Conservation (phyloP, 768 basidiomycete genomes). For the Dioszegia hungarica region DNA sequence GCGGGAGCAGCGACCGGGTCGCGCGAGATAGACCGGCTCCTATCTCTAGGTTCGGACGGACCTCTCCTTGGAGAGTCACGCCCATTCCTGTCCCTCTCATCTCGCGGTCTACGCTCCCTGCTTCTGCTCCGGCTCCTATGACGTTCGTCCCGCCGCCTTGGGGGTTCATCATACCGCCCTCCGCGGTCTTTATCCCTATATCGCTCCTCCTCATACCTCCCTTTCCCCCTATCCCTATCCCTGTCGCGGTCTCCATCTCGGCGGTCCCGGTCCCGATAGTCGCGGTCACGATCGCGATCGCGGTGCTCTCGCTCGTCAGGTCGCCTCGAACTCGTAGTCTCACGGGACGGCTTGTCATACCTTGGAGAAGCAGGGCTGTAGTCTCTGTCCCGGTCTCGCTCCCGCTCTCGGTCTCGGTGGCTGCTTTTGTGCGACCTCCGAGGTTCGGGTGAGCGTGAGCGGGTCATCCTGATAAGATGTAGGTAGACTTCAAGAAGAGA, state of each 20-base stretch:
- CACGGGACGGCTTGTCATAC: slow-evolving; percentile 8
- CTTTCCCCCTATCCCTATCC: slow-evolving; percentile 9
- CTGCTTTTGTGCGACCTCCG: slow-evolving; percentile 3
- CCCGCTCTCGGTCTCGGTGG: neutral
- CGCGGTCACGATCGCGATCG: slow-evolving; percentile 6
- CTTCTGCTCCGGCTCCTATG: slow-evolving; percentile 10
- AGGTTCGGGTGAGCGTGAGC: slow-evolving; percentile 5
- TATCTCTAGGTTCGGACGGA: slow-evolving; percentile 7
- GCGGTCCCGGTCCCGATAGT: slow-evolving; percentile 9
- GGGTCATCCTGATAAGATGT: neutral
- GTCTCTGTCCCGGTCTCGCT: slow-evolving; percentile 2
- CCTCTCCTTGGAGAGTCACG: neutral
- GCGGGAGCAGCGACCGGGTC: slow-evolving; percentile 5
- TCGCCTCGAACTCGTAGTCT: slow-evolving; percentile 24
- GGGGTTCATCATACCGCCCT: slow-evolving; percentile 3
- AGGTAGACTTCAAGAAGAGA: neutral
- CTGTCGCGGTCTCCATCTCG: slow-evolving; percentile 15
- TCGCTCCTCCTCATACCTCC: slow-evolving; percentile 1
- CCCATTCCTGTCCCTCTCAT: neutral
- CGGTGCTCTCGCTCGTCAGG: slow-evolving; percentile 23
- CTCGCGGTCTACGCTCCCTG: neutral
- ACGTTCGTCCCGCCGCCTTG: neutral
- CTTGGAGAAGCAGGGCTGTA: slow-evolving; percentile 5
- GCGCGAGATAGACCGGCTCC: slow-evolving; percentile 11
- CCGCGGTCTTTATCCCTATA: neutral